A percentile compares a stretch with the other conserved stretches of the same genome.
Conservation (phyloP, 495 filamentous ascomycete species). For the Aspergillus ellipticus region DNA sequence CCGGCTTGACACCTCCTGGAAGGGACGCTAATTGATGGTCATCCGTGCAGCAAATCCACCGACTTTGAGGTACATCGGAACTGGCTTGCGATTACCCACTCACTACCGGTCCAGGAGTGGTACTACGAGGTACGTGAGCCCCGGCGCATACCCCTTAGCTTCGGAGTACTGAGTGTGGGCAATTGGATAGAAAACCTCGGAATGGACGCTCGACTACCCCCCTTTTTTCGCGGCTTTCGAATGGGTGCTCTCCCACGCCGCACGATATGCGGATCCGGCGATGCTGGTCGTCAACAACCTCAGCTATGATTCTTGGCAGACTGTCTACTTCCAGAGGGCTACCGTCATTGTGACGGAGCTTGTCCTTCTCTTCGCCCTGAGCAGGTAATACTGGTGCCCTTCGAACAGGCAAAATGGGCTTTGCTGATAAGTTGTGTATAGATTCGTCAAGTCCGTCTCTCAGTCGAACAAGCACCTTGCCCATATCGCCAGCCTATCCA, state of each 20-base stretch:
- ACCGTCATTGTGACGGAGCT: constrained; percentile 88
- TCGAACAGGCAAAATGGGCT: background rate
- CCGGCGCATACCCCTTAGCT: background rate
- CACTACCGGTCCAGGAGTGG: constrained; percentile 82
- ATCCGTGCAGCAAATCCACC: constrained; percentile 77
- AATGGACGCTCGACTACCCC: constrained; percentile 99
- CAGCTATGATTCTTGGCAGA: constrained; percentile 83
- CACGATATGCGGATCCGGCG: constrained; percentile 67
- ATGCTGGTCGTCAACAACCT: constrained; percentile 83
- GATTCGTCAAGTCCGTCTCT: constrained; percentile 67
- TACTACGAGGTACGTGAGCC: constrained; percentile 70
- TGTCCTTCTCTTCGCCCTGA: constrained; percentile 77
- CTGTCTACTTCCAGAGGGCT: constrained; percentile 84
- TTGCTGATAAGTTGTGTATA: constrained; percentile 24
- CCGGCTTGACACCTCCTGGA: background rate
- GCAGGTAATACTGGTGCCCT: constrained; percentile 51
- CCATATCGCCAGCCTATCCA: constrained; percentile 82
- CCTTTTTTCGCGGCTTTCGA: constrained; percentile 98
- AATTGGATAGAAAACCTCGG: constrained; percentile 68
- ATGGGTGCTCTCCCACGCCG: constrained; percentile 83
- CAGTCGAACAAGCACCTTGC: constrained; percentile 65
- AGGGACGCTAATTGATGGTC: constrained; percentile 1
- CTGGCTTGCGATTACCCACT: constrained; percentile 94
- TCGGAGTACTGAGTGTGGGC: constrained; percentile 2
- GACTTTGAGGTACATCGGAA: constrained; percentile 98